These are phyloP conservation scores for Oryza australiensis DNA, from an alignment of 176 grass and related monocot species.

Conservation along the genomic window DNA sequence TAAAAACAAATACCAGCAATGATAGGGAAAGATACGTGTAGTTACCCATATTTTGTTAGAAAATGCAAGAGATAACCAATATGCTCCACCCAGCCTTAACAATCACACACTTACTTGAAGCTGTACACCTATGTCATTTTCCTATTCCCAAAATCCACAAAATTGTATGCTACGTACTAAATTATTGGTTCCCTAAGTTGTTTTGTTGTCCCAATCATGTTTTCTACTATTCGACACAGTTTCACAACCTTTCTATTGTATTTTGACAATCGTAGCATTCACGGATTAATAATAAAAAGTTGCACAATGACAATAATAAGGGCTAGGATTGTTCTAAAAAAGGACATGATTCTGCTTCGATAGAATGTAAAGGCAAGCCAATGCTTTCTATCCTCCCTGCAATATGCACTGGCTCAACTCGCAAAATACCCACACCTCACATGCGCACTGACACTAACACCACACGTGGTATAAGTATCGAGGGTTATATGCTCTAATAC, in stretches of 20 bases:
- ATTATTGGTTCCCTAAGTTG: not conserved
- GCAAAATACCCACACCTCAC: too few relatives aligned
- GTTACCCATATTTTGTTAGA: not conserved
- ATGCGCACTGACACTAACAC: too few relatives aligned
- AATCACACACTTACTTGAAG: not conserved
- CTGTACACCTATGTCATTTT: not conserved
- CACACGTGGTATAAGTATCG: not conserved
- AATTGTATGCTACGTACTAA: not conserved
- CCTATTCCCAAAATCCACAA: not conserved
- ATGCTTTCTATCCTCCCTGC: too few relatives aligned
- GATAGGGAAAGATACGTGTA: too few relatives aligned
- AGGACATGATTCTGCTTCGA: too few relatives aligned
- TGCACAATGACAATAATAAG: not conserved
- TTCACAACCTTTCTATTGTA: not conserved
- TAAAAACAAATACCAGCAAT: too few relatives aligned
- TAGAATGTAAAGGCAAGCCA: too few relatives aligned
- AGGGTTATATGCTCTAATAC: too few relatives aligned
- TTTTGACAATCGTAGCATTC: too few relatives aligned
- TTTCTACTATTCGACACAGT: too few relatives aligned
- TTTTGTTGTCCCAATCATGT: not conserved
- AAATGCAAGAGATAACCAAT: not conserved
- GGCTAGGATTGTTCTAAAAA: not conserved
- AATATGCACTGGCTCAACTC: too few relatives aligned
- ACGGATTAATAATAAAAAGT: not conserved
- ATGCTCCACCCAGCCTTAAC: not conserved